Evolutionary conservation across 805 yeast genomes (phyloP).

Genomic region (Grigorovia humatica): DNA sequence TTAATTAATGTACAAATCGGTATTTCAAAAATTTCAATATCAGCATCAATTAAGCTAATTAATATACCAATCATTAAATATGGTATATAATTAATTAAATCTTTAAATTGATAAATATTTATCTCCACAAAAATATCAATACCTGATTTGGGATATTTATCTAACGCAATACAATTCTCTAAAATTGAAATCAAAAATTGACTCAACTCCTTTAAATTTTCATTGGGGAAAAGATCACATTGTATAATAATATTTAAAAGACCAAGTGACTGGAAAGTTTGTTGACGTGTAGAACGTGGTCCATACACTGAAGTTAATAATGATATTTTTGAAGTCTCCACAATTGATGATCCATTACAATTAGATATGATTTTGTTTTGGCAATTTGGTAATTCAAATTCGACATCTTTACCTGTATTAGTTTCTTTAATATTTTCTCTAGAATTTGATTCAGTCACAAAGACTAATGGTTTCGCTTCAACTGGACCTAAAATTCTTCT

Average conservation of each 20-base stretch:
- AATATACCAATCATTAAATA: conserved; percentile 36
- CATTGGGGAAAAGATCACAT: conserved; percentile 22
- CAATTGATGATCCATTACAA: conserved; percentile 73
- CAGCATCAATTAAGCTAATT: conserved; percentile 75
- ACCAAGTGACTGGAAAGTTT: conserved; percentile 59
- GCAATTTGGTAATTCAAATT: conserved; percentile 9
- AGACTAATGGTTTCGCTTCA: conserved; percentile 45
- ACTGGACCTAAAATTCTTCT: conserved; percentile 80
- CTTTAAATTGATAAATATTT: conserved; percentile 27
- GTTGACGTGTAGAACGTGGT: conserved; percentile 68
- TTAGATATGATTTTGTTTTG: conserved; percentile 58
- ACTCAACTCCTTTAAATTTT: conserved; percentile 33
- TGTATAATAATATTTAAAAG: conserved; percentile 44
- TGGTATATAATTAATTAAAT: conserved; percentile 25
- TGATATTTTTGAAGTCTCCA: conserved; percentile 46
- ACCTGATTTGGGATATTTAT: conserved; percentile 81
- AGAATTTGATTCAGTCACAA: conserved; percentile 10
- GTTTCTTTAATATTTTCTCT: conserved; percentile 7
- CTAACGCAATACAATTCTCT: conserved; percentile 34
- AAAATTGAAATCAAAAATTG: conserved; percentile 31
- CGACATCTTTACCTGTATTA: neutral
- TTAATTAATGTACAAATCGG: conserved; percentile 53
- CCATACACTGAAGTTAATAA: conserved; percentile 72
- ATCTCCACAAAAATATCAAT: conserved; percentile 69
- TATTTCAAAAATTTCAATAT: conserved; percentile 67